These are phyloP conservation scores for Chalciporus sphaerocephalus DNA, from an alignment of 768 basidiomycete genomes.

Conservation along the genomic window DNA sequence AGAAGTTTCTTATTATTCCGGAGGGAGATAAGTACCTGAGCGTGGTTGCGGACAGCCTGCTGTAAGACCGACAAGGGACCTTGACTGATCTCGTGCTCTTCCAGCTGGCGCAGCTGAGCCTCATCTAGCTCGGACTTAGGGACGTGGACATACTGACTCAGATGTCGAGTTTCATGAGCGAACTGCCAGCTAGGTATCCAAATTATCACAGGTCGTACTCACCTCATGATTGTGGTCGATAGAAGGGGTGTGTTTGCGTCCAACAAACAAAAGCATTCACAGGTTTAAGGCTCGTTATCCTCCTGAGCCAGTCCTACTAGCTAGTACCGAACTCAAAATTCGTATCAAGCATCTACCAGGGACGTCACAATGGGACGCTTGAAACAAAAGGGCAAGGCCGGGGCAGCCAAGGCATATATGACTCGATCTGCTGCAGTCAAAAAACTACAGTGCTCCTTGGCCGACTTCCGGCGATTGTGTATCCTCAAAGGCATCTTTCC, in stretches of 20 bases:
- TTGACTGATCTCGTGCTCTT: slow-evolving; percentile 98
- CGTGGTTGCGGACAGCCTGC: slow-evolving; percentile 95
- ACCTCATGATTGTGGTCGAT: slow-evolving; percentile 31
- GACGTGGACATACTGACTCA: slow-evolving; percentile 93
- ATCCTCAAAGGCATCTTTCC: slow-evolving; percentile 99
- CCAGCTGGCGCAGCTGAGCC: slow-evolving; percentile 89
- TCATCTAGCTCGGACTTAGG: slow-evolving; percentile 98
- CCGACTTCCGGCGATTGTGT: slow-evolving; percentile 94
- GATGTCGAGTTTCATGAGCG: not conserved
- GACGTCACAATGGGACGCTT: slow-evolving; percentile 61
- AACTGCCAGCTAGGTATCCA: slow-evolving; percentile 7
- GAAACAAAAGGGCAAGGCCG: slow-evolving; percentile 81
- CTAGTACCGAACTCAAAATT: not conserved
- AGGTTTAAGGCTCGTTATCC: no score
- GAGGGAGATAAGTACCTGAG: slow-evolving; percentile 94
- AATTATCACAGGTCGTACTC: slow-evolving; percentile 8
- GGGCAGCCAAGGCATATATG: slow-evolving; percentile 86
- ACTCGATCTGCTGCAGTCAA: slow-evolving; percentile 90
- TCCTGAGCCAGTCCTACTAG: no score
- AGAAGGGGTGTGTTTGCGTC: slow-evolving; percentile 26
- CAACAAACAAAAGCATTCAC: slow-evolving; percentile 30
- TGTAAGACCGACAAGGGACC: slow-evolving; percentile 95
- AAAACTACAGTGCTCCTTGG: slow-evolving; percentile 93
- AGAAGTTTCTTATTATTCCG: slow-evolving; percentile 98
- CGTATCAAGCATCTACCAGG: not conserved